Percentiles rank a stretch among this genome's conserved stretches.
Evolutionary conservation across 306 rosid species (phyloP).

Genomic region (barrel medic (Medicago truncatula)): MtrunA17r5.0-ANR NC_053044.1:41628001-41628500

Average conservation of each 20-base stretch:
- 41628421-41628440: too few species aligned
- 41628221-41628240: not conserved
- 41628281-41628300: not conserved
- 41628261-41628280: not conserved
- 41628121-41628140: slow-evolving; percentile 58
- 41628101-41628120: slow-evolving; percentile 57
- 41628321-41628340: not conserved
- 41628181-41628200: not conserved
- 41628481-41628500: too few species aligned
- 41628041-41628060: slow-evolving; percentile 33
- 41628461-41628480: too few species aligned
- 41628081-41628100: slow-evolving; percentile 41
- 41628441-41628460: too few species aligned
- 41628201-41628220: not conserved
- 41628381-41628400: too few species aligned
- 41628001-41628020: slow-evolving; percentile 38
- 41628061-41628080: slow-evolving; percentile 52
- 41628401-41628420: too few species aligned
- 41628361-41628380: too few species aligned
- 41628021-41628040: slow-evolving; percentile 33
- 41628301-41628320: slow-evolving; percentile 32
- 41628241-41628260: not conserved
- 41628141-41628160: slow-evolving; percentile 48
- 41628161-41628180: slow-evolving; percentile 31
- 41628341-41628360: too few species aligned